Conservation (phyloP, 73 alveolate species). For the Tetrahymena thermophila region DNA sequence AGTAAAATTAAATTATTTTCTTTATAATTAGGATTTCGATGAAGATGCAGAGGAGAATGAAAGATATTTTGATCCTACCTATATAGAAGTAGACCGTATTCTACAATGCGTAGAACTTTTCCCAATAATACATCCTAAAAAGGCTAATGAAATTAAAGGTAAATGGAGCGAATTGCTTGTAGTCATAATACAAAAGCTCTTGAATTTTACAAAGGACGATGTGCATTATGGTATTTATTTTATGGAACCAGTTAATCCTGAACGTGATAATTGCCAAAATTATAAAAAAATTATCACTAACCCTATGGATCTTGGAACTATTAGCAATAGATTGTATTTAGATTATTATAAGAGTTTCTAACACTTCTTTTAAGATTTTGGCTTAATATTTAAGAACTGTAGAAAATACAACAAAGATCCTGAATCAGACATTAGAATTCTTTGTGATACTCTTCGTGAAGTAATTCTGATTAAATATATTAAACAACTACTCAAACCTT, state of each 20-base stretch:
- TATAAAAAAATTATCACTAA: conserved; percentile 53
- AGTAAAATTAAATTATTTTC: not conserved
- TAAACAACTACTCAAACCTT: too few relatives aligned
- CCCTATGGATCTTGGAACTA: conserved; percentile 71
- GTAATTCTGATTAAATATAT: not conserved
- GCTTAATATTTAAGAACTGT: conserved; percentile 73
- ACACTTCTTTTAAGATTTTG: conserved; percentile 78
- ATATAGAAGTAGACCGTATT: conserved; percentile 33
- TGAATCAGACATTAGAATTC: conserved; percentile 43
- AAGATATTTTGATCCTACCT: conserved; percentile 38
- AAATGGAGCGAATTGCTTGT: conserved; percentile 50
- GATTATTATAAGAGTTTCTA: conserved; percentile 50
- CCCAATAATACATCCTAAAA: conserved; percentile 79
- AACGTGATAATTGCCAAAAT: conserved; percentile 48
- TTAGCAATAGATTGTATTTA: conserved; percentile 58
- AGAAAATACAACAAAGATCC: conserved; percentile 46
- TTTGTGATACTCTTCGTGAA: conserved; percentile 67
- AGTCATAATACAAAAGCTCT: conserved; percentile 1
- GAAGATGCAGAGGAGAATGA: conserved; percentile 25
- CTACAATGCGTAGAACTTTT: conserved; percentile 52
- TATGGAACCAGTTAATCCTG: conserved; percentile 65
- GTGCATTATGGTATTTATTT: conserved; percentile 61
- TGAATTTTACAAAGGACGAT: conserved; percentile 23
- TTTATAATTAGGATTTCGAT: not conserved
- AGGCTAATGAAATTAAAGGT: conserved; percentile 59